phyloP scores from a whole-genome alignment of 2,329 filamentous ascomycete genomes.

The Orbilia quercus region DNA sequence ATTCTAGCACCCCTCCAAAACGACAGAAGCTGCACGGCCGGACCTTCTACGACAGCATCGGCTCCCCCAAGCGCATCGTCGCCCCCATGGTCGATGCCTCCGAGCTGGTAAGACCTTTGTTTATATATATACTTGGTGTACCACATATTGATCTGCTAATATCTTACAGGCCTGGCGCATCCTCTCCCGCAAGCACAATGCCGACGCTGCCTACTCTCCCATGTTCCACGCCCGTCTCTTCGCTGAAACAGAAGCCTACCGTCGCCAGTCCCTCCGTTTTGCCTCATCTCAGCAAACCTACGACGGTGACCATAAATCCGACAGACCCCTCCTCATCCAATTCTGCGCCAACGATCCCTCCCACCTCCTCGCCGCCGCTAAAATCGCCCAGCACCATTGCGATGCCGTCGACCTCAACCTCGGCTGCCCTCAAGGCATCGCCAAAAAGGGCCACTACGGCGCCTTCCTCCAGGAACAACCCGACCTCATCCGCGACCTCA shows the following conservation, averaged over 20 bases:
- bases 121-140: no score
- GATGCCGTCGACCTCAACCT: slow-evolving; percentile 96
- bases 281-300: slow-evolving; percentile 68
- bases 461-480: slow-evolving; percentile 95
- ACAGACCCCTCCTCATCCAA: slow-evolving; percentile 92
- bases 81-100: slow-evolving; percentile 99
- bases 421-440: slow-evolving; percentile 96
- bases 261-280: slow-evolving; percentile 76
- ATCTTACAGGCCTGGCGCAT: slow-evolving; percentile 85
- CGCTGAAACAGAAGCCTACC: slow-evolving; percentile 78
- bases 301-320: slow-evolving; percentile 80
- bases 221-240: slow-evolving; percentile 97
- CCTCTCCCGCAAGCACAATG: slow-evolving; percentile 91
- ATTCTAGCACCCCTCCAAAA: slow-evolving; percentile 46
- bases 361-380: slow-evolving; percentile 81
- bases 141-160: slow-evolving; percentile 38
- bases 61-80: slow-evolving; percentile 87
- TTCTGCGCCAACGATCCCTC: slow-evolving; percentile 92
- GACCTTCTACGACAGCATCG: slow-evolving; percentile 94
- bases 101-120: slow-evolving; percentile 78
- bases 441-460: slow-evolving; percentile 88
- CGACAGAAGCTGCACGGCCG: slow-evolving; percentile 78
- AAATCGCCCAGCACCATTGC: slow-evolving; percentile 83
- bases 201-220: slow-evolving; percentile 87
- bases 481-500: slow-evolving; percentile 81